phyloP scores from a whole-genome alignment of 2,329 filamentous ascomycete species.

The Exutisphaerella laricina region DNA sequence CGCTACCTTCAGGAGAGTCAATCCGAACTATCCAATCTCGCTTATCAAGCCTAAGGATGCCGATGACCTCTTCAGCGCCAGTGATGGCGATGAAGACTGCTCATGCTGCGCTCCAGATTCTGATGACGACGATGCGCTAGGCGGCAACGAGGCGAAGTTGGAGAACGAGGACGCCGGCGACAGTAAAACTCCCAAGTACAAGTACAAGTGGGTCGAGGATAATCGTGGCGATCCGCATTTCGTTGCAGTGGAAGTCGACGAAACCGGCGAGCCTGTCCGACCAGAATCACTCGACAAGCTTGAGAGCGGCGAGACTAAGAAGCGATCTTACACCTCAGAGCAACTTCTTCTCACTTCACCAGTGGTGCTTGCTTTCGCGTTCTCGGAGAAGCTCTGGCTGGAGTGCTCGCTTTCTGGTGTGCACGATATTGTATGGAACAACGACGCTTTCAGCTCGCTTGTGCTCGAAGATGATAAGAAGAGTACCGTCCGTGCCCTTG shows the following conservation, averaged over 20 bases:
- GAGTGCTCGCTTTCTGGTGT: slow-evolving; percentile 78
- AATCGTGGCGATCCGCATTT: slow-evolving; percentile 46
- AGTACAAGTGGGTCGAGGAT: slow-evolving; percentile 42
- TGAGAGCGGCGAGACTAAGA: slow-evolving; percentile 30
- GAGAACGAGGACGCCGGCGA: slow-evolving; percentile 47
- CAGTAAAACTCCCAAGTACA: slow-evolving; percentile 36
- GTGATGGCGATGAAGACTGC: slow-evolving; percentile 43
- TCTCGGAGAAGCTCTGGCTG: slow-evolving; percentile 84
- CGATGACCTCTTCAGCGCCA: slow-evolving; percentile 46
- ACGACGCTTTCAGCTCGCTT: slow-evolving; percentile 72
- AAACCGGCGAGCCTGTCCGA: slow-evolving; percentile 50
- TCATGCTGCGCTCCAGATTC: slow-evolving; percentile 37
- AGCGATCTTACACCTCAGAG: slow-evolving; percentile 62
- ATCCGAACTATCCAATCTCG: slow-evolving; percentile 78
- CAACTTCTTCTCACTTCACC: slow-evolving; percentile 79
- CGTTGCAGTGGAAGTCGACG: slow-evolving; percentile 52
- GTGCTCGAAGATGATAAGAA: slow-evolving; percentile 63
- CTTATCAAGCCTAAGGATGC: slow-evolving; percentile 62
- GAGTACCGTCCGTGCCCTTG: slow-evolving; percentile 67
- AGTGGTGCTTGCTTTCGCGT: slow-evolving; percentile 79
- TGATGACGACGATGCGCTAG: slow-evolving; percentile 37
- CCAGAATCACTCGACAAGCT: slow-evolving; percentile 56
- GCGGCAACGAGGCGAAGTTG: slow-evolving; percentile 47
- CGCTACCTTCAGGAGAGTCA: slow-evolving; percentile 72
- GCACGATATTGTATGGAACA: slow-evolving; percentile 77